Evolutionary conservation across 108 stramenopile genomes (phyloP).

Genomic region (Craspedostauros australis): DNA sequence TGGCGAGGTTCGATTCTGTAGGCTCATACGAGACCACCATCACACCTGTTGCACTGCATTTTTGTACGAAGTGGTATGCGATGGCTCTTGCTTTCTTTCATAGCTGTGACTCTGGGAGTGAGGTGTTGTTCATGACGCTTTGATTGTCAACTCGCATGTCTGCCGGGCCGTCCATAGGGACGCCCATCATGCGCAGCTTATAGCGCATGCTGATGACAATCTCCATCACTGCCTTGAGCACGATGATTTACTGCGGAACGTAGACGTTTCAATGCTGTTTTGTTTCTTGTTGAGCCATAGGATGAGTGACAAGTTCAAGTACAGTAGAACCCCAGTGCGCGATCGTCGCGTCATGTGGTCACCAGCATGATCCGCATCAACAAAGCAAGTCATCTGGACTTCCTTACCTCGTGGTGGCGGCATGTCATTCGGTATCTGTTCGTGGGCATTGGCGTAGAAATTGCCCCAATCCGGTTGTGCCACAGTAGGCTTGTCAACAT

Average conservation of each 20-base stretch:
- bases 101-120: conserved; percentile 28
- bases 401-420: too few species aligned
- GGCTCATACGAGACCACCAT: conserved; percentile 5
- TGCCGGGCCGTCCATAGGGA: conserved; percentile 14
- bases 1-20: conserved; percentile 24
- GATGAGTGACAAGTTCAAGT: conserved; percentile 33
- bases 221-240: conserved; percentile 24
- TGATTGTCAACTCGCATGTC: conserved; percentile 21
- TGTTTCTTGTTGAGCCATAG: conserved; percentile 32
- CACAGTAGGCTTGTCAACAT: too few species aligned
- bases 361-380: conserved; percentile 39
- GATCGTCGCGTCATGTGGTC: conserved; percentile 32
- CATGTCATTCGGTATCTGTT: conserved; percentile 19
- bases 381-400: conserved; percentile 15
- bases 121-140: conserved; percentile 19
- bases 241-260: conserved; percentile 37
- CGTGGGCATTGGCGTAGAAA: conserved; percentile 12
- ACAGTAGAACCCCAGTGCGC: conserved; percentile 34
- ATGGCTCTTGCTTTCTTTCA: conserved; percentile 39
- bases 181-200: conserved; percentile 46
- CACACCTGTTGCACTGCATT: conserved; percentile 17
- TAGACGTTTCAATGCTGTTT: conserved; percentile 27
- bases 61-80: conserved; percentile 32
- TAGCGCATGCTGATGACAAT: conserved; percentile 23
- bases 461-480: conserved; percentile 8